Evolutionary conservation across 148 eudicot species (phyloP).

Genomic region (Pharnaceum exiguum): DNA sequence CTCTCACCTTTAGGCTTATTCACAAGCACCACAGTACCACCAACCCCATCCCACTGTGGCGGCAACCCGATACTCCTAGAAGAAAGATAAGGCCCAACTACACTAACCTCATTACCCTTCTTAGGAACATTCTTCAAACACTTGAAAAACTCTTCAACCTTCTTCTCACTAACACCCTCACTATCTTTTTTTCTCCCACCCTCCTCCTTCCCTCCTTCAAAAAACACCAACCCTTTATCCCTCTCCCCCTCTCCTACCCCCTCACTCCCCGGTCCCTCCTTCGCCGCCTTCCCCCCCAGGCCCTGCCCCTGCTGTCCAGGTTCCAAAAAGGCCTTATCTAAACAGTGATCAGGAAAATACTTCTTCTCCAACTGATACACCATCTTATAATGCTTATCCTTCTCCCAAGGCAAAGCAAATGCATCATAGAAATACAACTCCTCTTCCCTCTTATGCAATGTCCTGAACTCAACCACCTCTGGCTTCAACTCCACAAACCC

Average conservation of each 20-base stretch:
- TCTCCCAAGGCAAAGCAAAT: constrained; percentile 95
- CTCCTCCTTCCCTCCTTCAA: constrained; percentile 40
- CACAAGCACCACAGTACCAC: constrained; percentile 77
- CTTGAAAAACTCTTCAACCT: constrained; percentile 89
- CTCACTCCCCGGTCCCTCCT: constrained; percentile 7
- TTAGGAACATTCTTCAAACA: constrained; percentile 83
- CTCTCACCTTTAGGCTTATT: constrained; percentile 90
- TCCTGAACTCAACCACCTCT: constrained; percentile 77
- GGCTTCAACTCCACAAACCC: constrained; percentile 72
- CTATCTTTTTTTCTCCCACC: constrained; percentile 29
- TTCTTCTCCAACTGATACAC: constrained; percentile 98
- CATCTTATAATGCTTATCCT: constrained; percentile 95
- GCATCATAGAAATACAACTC: constrained; percentile 84
- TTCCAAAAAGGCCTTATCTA: constrained; percentile 87
- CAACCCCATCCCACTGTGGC: constrained; percentile 71
- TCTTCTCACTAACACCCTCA: constrained; percentile 66
- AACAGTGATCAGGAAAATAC: constrained; percentile 86
- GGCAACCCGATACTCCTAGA: constrained; percentile 76
- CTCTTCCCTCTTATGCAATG: constrained; percentile 80
- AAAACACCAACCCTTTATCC: constrained; percentile 68
- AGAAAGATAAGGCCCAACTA: constrained; percentile 65
- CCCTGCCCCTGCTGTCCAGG: constrained; percentile 47
- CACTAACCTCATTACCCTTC: constrained; percentile 34
- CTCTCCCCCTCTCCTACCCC: constrained; percentile 16
- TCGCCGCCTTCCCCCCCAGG: constrained; percentile 4